A percentile compares a stretch with the other conserved stretches of the same genome.
Conservation (phyloP, 306 rosid genomes). For the Elaeagnus macrophylla region DNA sequence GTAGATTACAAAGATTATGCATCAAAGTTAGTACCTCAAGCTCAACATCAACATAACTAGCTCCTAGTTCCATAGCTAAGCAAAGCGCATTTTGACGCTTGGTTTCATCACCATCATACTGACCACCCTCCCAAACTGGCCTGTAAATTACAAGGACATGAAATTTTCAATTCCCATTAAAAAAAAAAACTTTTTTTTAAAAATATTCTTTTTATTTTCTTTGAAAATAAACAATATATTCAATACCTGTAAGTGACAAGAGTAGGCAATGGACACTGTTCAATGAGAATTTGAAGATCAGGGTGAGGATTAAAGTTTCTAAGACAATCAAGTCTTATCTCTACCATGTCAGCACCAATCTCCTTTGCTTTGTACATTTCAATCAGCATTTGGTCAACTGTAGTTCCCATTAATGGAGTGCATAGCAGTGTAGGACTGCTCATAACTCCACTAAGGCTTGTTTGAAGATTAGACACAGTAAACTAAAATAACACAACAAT, state of each 20-base stretch:
- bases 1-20: too few relatives aligned
- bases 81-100: constrained; percentile 37
- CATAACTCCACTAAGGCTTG: constrained; percentile 7
- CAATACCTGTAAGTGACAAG: constrained; percentile 42
- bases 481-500: constrained; percentile 11
- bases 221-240: too few relatives aligned
- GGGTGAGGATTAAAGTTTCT: constrained; percentile 32
- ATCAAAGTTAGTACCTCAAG: constrained; percentile 27
- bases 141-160: constrained; percentile 19
- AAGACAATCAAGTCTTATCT: constrained; percentile 41
- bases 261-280: constrained; percentile 32
- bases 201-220: too few relatives aligned
- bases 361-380: constrained; percentile 35
- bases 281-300: constrained; percentile 30
- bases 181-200: too few relatives aligned
- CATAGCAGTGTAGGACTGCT: constrained; percentile 41
- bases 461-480: constrained; percentile 16
- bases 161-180: too few relatives aligned
- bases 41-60: constrained; percentile 53
- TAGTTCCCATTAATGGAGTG: constrained; percentile 34
- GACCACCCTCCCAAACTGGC: constrained; percentile 65
- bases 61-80: constrained; percentile 41
- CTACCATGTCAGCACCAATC: constrained; percentile 46
- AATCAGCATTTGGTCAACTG: constrained; percentile 33
- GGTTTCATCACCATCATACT: constrained; percentile 46